Evolutionary conservation across 73 alveolate species (phyloP), one percentile per base, ranked within the genome.

Genomic region (Strombidium stylifer): DNA sequence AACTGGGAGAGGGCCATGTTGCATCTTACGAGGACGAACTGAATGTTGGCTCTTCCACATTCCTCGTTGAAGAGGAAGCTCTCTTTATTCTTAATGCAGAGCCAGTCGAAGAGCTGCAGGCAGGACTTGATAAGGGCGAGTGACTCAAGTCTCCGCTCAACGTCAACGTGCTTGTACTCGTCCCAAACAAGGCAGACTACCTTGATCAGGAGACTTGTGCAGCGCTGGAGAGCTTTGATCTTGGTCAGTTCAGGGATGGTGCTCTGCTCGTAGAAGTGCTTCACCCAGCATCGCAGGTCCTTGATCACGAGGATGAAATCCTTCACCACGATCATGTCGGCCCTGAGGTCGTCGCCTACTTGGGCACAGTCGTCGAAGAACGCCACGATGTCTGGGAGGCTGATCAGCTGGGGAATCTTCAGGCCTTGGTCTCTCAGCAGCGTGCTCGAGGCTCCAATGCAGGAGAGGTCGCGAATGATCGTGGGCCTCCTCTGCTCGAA

Each of bases 201-300:
- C 24, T 46, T 58, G 15, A 73, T 50, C 6, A 73, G 25, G 12
- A 73, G 67, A 16, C 34, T 59, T 0, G 59, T 41, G 32, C 65
- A 34, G 18, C 78, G 18, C 26, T 73, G 61, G 0, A 73, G 26
- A 0, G 78, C 61, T 35, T 59, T 73, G 34, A 73, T 73, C 30
- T 62, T 42, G 2, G 72, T 60, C 24, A 73, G 77, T 41, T 73
- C 86, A 11, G 86, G 86, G 19, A 59, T 50, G 11, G 31, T 31
- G 23, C 62, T 25, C 23, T 57, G 62, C 23, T 28, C 27, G 46
- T 50, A 58, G 70, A 73, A 73, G 34, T 59, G 60, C 31, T 73
- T 73, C 7, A 73, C 41, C 86, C 86, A 73, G 53, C 86, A 73
- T 25, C 72, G 16, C 12, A 73, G 18, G 47, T 73, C 86, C 21